These are phyloP conservation scores for Thelonectria discophora DNA, from an alignment of 2,329 filamentous ascomycete genomes.

Conservation along the genomic window DNA sequence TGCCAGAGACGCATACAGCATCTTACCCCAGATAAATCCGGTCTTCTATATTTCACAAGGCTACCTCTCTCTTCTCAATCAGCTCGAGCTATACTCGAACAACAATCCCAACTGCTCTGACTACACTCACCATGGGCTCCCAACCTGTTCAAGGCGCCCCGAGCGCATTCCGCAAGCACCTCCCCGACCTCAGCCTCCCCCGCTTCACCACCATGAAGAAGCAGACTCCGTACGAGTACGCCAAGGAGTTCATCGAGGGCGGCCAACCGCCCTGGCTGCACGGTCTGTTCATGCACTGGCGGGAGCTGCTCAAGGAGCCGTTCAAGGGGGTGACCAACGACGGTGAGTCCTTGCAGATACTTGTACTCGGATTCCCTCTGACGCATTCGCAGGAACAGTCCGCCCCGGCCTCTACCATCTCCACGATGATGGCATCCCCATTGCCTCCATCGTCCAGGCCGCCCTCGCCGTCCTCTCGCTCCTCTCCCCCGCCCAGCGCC, in stretches of 20 bases:
- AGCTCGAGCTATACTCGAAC: not conserved
- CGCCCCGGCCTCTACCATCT: slow-evolving; percentile 63
- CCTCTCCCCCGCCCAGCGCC: slow-evolving; percentile 59
- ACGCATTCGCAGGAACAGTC: slow-evolving; percentile 54
- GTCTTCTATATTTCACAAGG: not conserved
- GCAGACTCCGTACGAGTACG: slow-evolving; percentile 71
- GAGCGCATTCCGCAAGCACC: slow-evolving; percentile 56
- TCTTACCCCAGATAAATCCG: not conserved
- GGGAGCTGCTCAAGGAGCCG: slow-evolving; percentile 68
- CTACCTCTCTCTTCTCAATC: not conserved
- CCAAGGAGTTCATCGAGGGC: slow-evolving; percentile 65
- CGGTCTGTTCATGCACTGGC: slow-evolving; percentile 67
- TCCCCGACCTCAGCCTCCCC: slow-evolving; percentile 68
- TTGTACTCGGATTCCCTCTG: too few relatives aligned
- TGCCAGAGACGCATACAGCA: not conserved
- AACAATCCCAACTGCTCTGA: not conserved
- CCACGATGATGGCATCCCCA: slow-evolving; percentile 71
- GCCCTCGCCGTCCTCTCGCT: slow-evolving; percentile 56
- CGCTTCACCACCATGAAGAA: slow-evolving; percentile 71
- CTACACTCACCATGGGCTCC: slow-evolving; percentile 11
- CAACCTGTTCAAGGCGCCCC: slow-evolving; percentile 2
- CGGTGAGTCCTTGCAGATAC: too few relatives aligned
- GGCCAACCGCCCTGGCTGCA: slow-evolving; percentile 74
- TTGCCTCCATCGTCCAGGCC: slow-evolving; percentile 63
- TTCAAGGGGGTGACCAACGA: slow-evolving; percentile 76